A percentile compares a stretch with the other conserved stretches of the same genome.
These are phyloP conservation scores for Zygosaccharomyces lentus DNA, from an alignment of 805 yeast genomes.

Conservation along the genomic window DNA sequence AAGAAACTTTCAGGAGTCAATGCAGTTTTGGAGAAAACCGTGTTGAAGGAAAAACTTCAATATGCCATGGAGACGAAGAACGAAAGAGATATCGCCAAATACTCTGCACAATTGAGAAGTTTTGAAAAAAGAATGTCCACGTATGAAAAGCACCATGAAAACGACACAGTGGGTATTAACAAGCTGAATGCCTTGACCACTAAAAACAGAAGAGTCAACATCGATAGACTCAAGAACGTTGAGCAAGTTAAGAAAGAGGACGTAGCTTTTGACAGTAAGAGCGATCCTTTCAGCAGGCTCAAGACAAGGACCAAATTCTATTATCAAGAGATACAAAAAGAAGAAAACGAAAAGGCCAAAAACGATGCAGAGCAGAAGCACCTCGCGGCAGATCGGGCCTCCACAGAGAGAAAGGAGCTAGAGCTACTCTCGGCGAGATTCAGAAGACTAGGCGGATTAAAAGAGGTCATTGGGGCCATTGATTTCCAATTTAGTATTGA, in stretches of 20 bases:
- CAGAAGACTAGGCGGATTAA: conserved; percentile 55
- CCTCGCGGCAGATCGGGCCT: conserved; percentile 37
- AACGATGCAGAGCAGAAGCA: conserved; percentile 48
- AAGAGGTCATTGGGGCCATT: conserved; percentile 44
- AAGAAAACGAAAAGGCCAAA: conserved; percentile 56
- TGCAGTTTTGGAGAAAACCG: conserved; percentile 70
- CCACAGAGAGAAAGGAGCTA: conserved; percentile 43
- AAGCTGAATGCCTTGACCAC: conserved; percentile 71
- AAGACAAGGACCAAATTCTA: conserved; percentile 84
- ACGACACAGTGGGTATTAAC: conserved; percentile 38
- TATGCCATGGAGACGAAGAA: conserved; percentile 64
- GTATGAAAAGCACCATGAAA: conserved; percentile 38
- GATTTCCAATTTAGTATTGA: conserved; percentile 41
- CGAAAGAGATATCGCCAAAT: conserved; percentile 39
- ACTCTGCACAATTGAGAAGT: conserved; percentile 46
- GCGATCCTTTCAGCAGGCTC: conserved; percentile 85
- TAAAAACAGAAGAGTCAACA: conserved; percentile 79
- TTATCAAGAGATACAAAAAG: conserved; percentile 52
- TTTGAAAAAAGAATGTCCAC: conserved; percentile 38
- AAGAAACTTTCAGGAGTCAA: conserved; percentile 59
- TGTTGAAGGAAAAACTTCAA: conserved; percentile 65
- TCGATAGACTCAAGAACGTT: conserved; percentile 71
- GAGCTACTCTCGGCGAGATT: conserved; percentile 48
- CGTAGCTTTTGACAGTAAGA: conserved; percentile 38
- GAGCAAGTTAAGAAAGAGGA: conserved; percentile 55